Percentiles rank a stretch among this genome's conserved stretches.
These are phyloP conservation scores for Auricularia auricula-judae DNA, from an alignment of 768 basidiomycete genomes.

Conservation along the genomic window DNA sequence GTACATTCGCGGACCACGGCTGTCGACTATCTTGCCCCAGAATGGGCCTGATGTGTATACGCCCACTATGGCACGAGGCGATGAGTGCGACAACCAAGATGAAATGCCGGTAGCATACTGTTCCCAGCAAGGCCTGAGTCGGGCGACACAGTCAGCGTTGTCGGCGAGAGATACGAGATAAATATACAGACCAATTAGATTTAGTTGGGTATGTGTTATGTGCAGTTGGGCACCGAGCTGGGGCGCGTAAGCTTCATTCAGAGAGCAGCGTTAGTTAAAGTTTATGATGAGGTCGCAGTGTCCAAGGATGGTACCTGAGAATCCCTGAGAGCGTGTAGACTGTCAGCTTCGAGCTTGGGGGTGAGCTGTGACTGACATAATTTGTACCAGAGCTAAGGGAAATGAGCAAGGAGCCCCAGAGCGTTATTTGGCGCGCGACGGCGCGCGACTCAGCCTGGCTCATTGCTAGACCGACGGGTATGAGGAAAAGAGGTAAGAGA, in stretches of 20 bases:
- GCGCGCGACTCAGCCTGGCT: background rate
- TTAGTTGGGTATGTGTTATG: constrained; percentile 71
- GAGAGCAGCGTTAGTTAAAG: too few relatives aligned
- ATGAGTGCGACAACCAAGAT: background rate
- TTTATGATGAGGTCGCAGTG: too few relatives aligned
- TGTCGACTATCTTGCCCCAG: constrained; percentile 72
- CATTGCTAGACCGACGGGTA: background rate
- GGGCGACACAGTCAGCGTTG: background rate
- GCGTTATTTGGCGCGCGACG: constrained; percentile 31
- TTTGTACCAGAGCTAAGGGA: constrained; percentile 60
- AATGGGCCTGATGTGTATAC: constrained; percentile 67
- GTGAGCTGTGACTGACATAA: constrained; percentile 41
- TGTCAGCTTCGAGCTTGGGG: background rate
- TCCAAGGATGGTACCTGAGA: constrained; percentile 21
- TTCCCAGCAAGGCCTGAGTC: constrained; percentile 47
- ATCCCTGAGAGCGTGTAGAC: constrained; percentile 18
- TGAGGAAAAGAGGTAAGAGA: too few relatives aligned
- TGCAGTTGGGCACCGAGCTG: constrained; percentile 70
- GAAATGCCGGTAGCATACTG: constrained; percentile 28
- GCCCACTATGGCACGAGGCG: constrained; percentile 38
- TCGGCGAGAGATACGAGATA: background rate
- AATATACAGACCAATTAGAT: constrained; percentile 45
- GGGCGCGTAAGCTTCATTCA: constrained; percentile 73
- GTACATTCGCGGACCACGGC: constrained; percentile 47
- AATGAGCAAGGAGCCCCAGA: constrained; percentile 48